Conservation (phyloP, 345 rosid species). For the Boechera divaricarpa region DNA sequence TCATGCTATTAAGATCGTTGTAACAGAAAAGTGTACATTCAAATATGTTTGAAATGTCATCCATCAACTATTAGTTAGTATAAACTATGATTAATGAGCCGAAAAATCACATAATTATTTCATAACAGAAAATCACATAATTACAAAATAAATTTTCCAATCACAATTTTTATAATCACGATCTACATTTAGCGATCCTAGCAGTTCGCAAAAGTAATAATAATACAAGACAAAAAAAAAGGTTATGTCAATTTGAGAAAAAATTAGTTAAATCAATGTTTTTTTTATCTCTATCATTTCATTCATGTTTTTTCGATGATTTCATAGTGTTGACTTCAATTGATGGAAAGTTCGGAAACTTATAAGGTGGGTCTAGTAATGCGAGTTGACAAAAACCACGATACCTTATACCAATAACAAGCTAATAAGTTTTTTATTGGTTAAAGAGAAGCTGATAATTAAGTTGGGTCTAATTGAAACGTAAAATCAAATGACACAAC, state of each 20-base stretch:
- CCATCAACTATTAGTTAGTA: neutral
- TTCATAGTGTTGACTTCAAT: slow-evolving; percentile 18
- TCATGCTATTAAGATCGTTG: slow-evolving; percentile 3
- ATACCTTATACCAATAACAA: slow-evolving; percentile 12
- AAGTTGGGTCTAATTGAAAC: slow-evolving; percentile 30
- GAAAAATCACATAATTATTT: neutral
- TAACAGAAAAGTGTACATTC: neutral
- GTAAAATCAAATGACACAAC: slow-evolving; percentile 40
- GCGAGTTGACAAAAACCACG: slow-evolving; percentile 17
- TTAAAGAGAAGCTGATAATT: slow-evolving; percentile 14
- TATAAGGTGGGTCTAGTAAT: slow-evolving; percentile 19
- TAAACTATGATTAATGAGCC: neutral
- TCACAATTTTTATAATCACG: neutral
- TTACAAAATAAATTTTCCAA: neutral
- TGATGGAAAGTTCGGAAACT: slow-evolving; percentile 20
- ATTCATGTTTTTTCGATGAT: neutral
- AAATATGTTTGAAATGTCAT: slow-evolving; percentile 12
- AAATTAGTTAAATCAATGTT: neutral
- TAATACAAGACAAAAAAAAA: neutral
- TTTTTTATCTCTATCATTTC: neutral
- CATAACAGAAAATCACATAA: neutral
- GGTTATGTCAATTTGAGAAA: neutral
- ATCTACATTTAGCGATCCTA: neutral
- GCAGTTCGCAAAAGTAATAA: neutral
- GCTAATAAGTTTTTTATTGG: neutral